Conservation (phyloP, 805 yeast species). For the Candida methanosorbosa region DNA sequence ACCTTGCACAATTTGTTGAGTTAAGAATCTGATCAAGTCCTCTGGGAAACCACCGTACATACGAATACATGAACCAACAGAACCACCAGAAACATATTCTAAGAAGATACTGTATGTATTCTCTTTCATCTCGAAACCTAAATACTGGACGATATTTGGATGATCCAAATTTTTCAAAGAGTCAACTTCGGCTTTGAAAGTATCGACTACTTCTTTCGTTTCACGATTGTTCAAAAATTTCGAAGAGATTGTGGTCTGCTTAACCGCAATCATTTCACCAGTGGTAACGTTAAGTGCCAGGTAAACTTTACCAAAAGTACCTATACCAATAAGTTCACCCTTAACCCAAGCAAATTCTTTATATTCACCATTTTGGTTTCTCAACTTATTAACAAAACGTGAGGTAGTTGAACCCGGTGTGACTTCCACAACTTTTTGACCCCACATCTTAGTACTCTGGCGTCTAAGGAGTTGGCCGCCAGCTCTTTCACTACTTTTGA, state of each 20-base stretch:
- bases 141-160: constrained; percentile 86
- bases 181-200: constrained; percentile 83
- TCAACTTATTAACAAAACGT: constrained; percentile 58
- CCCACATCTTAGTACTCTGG: constrained; percentile 95
- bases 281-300: constrained; percentile 90
- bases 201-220: constrained; percentile 60
- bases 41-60: constrained; percentile 84
- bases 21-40: constrained; percentile 58
- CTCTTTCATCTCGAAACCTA: constrained; percentile 79
- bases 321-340: constrained; percentile 94
- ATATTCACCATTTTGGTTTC: constrained; percentile 56
- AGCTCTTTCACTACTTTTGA: constrained; percentile 1
- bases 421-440: constrained; percentile 84
- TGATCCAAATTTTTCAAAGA: constrained; percentile 93
- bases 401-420: constrained; percentile 59
- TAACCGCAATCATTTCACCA: constrained; percentile 98
- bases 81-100: constrained; percentile 98
- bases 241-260: constrained; percentile 71
- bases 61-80: constrained; percentile 79
- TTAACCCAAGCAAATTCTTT: constrained; percentile 95
- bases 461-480: constrained; percentile 44
- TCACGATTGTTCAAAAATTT: constrained; percentile 33
- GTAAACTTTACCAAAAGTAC: constrained; percentile 92
- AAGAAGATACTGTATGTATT: constrained; percentile 77
- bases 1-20: constrained; percentile 76